A percentile compares a stretch with the other conserved stretches of the same genome.
Conservation (phyloP, 1,284 basidiomycete genomes). For the Rhodotorula sp. region DNA sequence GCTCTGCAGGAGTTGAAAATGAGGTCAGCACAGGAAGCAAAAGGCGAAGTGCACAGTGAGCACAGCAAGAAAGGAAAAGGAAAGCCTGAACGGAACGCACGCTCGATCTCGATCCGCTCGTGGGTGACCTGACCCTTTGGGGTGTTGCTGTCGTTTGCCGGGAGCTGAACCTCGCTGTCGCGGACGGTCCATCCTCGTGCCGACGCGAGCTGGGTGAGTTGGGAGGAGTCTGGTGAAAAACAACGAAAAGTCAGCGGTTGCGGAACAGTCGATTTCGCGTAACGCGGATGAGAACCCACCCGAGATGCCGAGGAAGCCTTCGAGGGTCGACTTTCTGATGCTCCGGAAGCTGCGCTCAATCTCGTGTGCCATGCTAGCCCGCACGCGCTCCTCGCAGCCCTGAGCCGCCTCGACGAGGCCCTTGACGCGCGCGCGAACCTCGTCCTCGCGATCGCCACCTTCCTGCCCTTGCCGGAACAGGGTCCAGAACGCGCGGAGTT, state of each 20-base stretch:
- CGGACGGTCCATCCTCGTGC: slow-evolving; percentile 27
- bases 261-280: neutral
- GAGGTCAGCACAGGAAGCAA: neutral
- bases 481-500: slow-evolving; percentile 36
- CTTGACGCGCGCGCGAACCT: slow-evolving; percentile 10
- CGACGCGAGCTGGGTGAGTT: slow-evolving; percentile 11
- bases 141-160: slow-evolving; percentile 39
- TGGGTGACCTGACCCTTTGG: slow-evolving; percentile 36
- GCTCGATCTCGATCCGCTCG: slow-evolving; percentile 40
- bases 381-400: slow-evolving; percentile 19
- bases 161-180: slow-evolving; percentile 22
- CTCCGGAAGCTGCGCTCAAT: slow-evolving; percentile 37
- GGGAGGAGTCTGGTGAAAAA: slow-evolving; percentile 10
- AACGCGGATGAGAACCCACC: slow-evolving; percentile 17
- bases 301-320: slow-evolving; percentile 26
- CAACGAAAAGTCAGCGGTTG: neutral
- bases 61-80: neutral
- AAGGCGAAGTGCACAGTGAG: too few relatives aligned
- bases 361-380: slow-evolving; percentile 25
- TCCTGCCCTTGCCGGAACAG: slow-evolving; percentile 2
- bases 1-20: slow-evolving; percentile 10
- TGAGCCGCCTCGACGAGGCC: slow-evolving; percentile 15
- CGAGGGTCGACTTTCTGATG: slow-evolving; percentile 21
- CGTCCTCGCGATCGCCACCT: slow-evolving; percentile 2
- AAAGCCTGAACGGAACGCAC: slow-evolving; percentile 23